A percentile compares a stretch with the other conserved stretches of the same genome.
These are phyloP conservation scores for Closterium sp. DNA, from an alignment of 139 green algal genomes.

Conservation along the genomic window DNA sequence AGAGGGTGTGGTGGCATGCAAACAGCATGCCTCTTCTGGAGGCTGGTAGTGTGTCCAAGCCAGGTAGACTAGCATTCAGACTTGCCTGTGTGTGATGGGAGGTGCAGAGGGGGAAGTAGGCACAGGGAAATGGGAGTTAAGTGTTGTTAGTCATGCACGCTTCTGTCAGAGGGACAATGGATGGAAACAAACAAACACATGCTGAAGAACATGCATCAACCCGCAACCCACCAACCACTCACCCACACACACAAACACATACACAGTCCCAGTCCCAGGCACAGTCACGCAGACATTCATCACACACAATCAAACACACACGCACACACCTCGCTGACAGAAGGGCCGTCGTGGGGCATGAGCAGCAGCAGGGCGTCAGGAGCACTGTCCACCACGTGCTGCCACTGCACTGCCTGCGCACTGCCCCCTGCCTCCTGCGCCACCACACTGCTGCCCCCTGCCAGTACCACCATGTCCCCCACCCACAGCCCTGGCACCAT, in stretches of 20 bases:
- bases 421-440: background rate
- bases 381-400: background rate
- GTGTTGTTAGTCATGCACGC: background rate
- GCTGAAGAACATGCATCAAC: background rate
- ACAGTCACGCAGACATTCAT: too few relatives aligned
- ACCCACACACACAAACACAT: too few relatives aligned
- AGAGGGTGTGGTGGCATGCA: constrained; percentile 64
- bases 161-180: background rate
- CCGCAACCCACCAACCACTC: background rate
- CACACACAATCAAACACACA: too few relatives aligned
- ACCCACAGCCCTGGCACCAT: background rate
- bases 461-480: background rate
- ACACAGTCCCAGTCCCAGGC: too few relatives aligned
- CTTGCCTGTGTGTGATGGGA: constrained; percentile 25
- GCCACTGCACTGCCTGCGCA: background rate
- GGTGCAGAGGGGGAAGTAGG: background rate
- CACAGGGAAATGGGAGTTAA: background rate
- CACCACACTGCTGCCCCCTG: background rate
- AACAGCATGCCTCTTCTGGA: constrained; percentile 74
- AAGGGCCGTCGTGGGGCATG: background rate
- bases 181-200: background rate
- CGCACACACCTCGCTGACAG: background rate
- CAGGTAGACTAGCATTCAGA: constrained; percentile 56
- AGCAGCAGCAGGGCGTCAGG: background rate
- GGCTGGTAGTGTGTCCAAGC: constrained; percentile 86